Conservation (phyloP, 371 early-diverging fungal genomes). For the Mucor plumbeus region DNA sequence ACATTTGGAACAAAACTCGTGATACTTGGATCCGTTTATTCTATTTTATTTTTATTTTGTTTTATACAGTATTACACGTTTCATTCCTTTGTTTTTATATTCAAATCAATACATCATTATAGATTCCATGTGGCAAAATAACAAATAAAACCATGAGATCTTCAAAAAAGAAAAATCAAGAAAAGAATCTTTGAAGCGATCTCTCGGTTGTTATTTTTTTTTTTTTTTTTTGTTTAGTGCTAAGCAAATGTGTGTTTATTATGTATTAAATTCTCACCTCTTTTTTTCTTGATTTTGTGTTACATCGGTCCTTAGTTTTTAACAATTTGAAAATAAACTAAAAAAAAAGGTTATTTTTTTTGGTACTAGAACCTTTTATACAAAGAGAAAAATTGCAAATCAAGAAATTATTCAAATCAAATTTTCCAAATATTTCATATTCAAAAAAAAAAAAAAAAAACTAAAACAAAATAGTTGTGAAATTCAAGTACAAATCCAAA, state of each 20-base stretch:
- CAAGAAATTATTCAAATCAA: not conserved
- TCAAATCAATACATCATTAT: not conserved
- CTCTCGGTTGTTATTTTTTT: not conserved
- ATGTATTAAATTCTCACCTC: constrained; percentile 14
- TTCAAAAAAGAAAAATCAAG: not conserved
- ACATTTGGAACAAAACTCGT: constrained; percentile 10
- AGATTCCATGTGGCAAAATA: constrained; percentile 13
- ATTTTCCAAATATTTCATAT: not conserved
- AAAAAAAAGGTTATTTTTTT: not conserved
- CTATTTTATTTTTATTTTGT: not conserved
- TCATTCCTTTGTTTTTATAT: not conserved
- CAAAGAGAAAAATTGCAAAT: not conserved
- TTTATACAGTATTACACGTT: constrained; percentile 2
- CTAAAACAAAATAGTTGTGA: not conserved
- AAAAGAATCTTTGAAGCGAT: not conserved
- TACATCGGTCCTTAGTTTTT: constrained; percentile 21
- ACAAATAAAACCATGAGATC: constrained; percentile 12
- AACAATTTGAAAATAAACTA: not conserved
- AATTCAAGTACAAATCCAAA: not conserved
- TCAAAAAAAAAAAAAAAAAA: not conserved
- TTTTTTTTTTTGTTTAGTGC: not conserved
- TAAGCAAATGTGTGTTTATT: not conserved
- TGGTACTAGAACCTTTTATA: not conserved
- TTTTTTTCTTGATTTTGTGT: constrained; percentile 19
- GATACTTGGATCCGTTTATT: constrained; percentile 18